Conservation (phyloP, 208 protist genomes). For the Naegleria lovaniensis region DNA sequence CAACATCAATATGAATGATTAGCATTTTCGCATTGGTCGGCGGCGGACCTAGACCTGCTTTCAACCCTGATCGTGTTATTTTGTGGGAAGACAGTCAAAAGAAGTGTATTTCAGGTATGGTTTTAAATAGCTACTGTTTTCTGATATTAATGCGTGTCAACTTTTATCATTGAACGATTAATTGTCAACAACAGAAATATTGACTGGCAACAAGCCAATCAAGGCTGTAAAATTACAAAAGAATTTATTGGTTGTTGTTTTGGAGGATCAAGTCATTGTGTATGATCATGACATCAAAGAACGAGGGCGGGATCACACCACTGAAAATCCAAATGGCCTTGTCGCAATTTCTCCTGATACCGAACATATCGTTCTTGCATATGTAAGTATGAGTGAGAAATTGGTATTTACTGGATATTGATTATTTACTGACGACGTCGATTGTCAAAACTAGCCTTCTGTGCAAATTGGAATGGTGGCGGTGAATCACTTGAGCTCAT, state of each 20-base stretch:
- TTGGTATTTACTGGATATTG: neutral
- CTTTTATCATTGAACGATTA: too few relatives aligned
- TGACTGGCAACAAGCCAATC: neutral
- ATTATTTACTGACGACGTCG: neutral
- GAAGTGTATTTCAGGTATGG: neutral
- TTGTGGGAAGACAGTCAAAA: constrained; percentile 21
- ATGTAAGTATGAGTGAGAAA: neutral
- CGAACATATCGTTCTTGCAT: neutral
- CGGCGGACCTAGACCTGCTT: neutral
- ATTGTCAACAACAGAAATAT: neutral
- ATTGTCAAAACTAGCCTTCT: neutral
- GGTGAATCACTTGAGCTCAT: neutral
- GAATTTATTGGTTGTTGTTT: neutral
- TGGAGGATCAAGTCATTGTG: constrained; percentile 18
- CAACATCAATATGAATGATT: neutral
- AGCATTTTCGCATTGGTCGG: constrained; percentile 26
- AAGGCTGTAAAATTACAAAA: constrained; percentile 9
- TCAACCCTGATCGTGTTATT: neutral
- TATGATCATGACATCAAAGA: constrained; percentile 13
- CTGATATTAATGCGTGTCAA: too few relatives aligned
- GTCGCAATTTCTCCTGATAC: constrained; percentile 6
- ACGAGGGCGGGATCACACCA: neutral
- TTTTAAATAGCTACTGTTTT: too few relatives aligned
- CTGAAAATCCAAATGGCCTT: constrained; percentile 12
- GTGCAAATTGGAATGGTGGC: neutral